Evolutionary conservation across 2,329 filamentous ascomycete species (phyloP).

Genomic region (Ramularia endophylla): DNA sequence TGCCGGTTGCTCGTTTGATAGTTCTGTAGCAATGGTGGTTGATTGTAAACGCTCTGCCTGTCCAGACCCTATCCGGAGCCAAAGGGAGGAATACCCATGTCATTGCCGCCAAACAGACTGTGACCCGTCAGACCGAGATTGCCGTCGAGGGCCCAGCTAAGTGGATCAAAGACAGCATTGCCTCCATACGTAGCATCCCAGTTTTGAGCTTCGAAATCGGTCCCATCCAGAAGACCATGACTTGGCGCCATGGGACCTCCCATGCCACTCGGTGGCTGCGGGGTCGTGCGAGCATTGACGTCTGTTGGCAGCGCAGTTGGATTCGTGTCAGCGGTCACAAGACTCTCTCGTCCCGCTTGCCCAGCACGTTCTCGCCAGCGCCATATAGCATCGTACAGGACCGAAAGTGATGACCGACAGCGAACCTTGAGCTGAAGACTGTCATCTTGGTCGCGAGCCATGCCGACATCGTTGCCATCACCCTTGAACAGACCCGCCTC

Average conservation of each 20-base stretch:
- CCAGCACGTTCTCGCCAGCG: slow-evolving; percentile 72
- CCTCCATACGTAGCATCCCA: slow-evolving; percentile 35
- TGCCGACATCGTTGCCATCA: slow-evolving; percentile 14
- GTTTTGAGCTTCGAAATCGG: slow-evolving; percentile 23
- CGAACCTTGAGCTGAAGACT: slow-evolving; percentile 75
- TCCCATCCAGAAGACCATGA: slow-evolving; percentile 11
- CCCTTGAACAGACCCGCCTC: slow-evolving; percentile 25
- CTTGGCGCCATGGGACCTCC: slow-evolving; percentile 12
- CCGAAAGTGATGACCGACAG: slow-evolving; percentile 76
- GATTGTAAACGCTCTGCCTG: no score
- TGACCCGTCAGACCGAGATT: slow-evolving; percentile 44
- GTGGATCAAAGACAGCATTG: slow-evolving; percentile 85
- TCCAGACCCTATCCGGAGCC: no score
- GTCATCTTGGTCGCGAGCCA: slow-evolving; percentile 47
- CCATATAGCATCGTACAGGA: slow-evolving; percentile 81
- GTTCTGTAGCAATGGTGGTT: no score
- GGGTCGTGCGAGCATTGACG: slow-evolving; percentile 22
- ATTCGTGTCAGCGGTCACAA: slow-evolving; percentile 66
- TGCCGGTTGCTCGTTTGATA: no score
- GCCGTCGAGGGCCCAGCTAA: slow-evolving; percentile 91
- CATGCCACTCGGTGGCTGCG: slow-evolving; percentile 17
- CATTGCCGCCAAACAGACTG: slow-evolving; percentile 15
- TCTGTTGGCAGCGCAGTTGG: slow-evolving; percentile 51
- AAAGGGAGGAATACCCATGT: slow-evolving; percentile 4
- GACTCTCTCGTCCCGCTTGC: slow-evolving; percentile 40